Conservation (phyloP, 805 yeast genomes). For the Yarrowia keelungensis region DNA sequence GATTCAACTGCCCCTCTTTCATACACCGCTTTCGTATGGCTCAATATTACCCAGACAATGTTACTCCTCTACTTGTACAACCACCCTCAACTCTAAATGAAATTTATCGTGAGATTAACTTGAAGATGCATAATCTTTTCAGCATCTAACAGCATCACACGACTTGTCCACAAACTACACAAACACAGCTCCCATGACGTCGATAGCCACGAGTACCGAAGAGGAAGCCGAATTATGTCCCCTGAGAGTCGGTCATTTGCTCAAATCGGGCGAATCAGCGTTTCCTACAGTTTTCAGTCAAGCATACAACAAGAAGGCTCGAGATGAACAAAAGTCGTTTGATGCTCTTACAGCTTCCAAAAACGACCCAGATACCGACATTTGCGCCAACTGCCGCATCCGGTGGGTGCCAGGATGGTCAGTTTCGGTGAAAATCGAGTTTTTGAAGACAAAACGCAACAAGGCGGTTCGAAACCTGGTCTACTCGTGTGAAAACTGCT, state of each 20-base stretch:
- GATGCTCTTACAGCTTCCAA: conserved; percentile 1
- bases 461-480: conserved; percentile 12
- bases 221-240: conserved; percentile 10
- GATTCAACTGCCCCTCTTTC: no score
- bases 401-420: conserved; percentile 34
- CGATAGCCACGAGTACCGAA: background rate
- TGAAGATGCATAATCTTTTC: no score
- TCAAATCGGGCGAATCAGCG: background rate
- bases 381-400: conserved; percentile 24
- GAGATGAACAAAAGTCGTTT: conserved; percentile 6
- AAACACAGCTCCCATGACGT: background rate
- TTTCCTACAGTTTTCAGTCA: conserved; percentile 9
- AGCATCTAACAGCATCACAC: background rate
- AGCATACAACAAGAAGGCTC: conserved; percentile 25
- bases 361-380: conserved; percentile 11
- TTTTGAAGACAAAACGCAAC: background rate
- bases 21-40: no score
- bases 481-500: conserved; percentile 11
- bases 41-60: no score
- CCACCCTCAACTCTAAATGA: background rate
- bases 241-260: conserved; percentile 5
- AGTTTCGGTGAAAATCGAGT: conserved; percentile 11
- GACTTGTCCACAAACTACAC: background rate
- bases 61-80: background rate
- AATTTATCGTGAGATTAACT: conserved; percentile 1